phyloP scores from a whole-genome alignment of 257 asterid genomes.

The Schizonepeta tenuifolia region DNA sequence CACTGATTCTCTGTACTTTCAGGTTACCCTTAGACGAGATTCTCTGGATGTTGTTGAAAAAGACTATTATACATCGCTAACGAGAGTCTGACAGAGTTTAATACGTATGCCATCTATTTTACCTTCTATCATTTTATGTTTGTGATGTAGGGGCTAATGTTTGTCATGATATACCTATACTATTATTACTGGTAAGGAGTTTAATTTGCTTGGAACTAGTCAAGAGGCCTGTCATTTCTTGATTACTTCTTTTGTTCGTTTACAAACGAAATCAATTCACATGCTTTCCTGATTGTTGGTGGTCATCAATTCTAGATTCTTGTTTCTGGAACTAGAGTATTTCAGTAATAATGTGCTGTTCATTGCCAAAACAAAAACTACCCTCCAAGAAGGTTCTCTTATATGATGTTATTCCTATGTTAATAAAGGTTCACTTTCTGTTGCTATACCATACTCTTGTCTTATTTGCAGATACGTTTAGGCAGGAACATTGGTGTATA shows the following conservation, averaged over 20 bases:
- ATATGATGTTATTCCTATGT: not conserved
- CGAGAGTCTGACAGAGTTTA: constrained; percentile 88
- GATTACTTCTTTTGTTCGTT: constrained; percentile 7
- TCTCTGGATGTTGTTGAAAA: constrained; percentile 82
- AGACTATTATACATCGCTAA: constrained; percentile 86
- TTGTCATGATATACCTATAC: not conserved
- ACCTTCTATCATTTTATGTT: constrained; percentile 19
- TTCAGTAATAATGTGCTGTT: constrained; percentile 8
- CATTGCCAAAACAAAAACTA: not conserved
- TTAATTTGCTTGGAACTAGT: constrained; percentile 5
- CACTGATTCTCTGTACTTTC: constrained; percentile 23
- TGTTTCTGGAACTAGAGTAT: not conserved
- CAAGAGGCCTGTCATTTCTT: constrained; percentile 10
- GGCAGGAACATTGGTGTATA: constrained; percentile 75
- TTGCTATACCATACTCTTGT: constrained; percentile 6
- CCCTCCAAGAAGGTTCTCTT: constrained; percentile 14
- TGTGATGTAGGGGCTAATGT: not conserved
- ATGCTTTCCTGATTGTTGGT: constrained; percentile 14
- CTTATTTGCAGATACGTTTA: constrained; percentile 66
- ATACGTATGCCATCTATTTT: constrained; percentile 61
- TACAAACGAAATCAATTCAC: constrained; percentile 17
- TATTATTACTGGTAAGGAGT: not conserved
- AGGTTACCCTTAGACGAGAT: constrained; percentile 83
- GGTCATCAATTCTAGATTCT: constrained; percentile 17
- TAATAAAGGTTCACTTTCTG: constrained; percentile 15